A percentile compares a stretch with the other conserved stretches of the same genome.
These are phyloP conservation scores for Colletotrichum salicis DNA, from an alignment of 2,329 filamentous ascomycete species.

Conservation along the genomic window DNA sequence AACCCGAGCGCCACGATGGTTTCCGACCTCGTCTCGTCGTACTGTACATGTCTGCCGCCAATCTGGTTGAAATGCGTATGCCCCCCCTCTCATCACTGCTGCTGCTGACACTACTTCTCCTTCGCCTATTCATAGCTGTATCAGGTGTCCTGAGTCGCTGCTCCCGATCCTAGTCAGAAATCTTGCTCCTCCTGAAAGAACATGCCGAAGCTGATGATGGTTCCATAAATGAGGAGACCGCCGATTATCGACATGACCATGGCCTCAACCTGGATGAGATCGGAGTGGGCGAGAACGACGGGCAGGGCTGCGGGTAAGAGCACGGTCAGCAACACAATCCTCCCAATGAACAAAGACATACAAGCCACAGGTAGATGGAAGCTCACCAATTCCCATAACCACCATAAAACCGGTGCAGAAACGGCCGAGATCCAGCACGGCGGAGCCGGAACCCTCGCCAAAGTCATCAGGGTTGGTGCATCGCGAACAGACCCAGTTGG, in stretches of 20 bases:
- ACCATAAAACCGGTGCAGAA: slow-evolving; percentile 97
- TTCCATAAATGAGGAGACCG: slow-evolving; percentile 94
- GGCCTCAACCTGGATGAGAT: slow-evolving; percentile 82
- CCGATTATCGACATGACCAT: slow-evolving; percentile 96
- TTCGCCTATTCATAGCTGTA: background rate
- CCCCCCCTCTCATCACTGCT: background rate
- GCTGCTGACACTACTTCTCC: background rate
- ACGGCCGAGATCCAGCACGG: slow-evolving; percentile 89
- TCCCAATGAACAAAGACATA: background rate
- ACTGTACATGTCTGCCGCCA: slow-evolving; percentile 31
- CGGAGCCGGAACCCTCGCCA: slow-evolving; percentile 83
- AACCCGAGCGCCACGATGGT: slow-evolving; percentile 23
- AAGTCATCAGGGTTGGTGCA: slow-evolving; percentile 96
- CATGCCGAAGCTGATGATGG: slow-evolving; percentile 97
- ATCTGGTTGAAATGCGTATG: slow-evolving; percentile 1
- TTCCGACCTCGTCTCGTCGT: slow-evolving; percentile 12
- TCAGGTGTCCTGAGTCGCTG: slow-evolving; percentile 1
- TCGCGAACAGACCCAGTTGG: slow-evolving; percentile 94
- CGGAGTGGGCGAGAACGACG: slow-evolving; percentile 85
- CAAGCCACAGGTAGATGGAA: background rate
- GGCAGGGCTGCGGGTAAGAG: slow-evolving; percentile 75
- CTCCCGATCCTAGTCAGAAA: slow-evolving; percentile 67
- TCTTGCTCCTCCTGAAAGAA: slow-evolving; percentile 99
- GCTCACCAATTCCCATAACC: slow-evolving; percentile 95
- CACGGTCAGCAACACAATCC: slow-evolving; percentile 18